A percentile compares a stretch with the other conserved stretches of the same genome.
Evolutionary conservation across 129 eudicot species (phyloP).

Genomic region (Flaveria sonorensis): DNA sequence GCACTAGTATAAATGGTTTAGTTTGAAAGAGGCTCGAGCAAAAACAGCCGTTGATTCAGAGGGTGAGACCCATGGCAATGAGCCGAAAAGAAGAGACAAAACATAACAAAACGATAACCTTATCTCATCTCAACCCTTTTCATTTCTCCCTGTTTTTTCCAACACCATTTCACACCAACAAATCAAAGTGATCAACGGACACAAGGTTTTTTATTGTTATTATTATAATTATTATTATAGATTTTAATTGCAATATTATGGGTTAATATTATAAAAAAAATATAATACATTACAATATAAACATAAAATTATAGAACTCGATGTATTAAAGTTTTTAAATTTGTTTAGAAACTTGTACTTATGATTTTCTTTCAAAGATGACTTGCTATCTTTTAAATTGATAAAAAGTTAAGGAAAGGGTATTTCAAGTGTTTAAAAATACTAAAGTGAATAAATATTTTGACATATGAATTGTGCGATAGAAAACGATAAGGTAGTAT

Average conservation of each 20-base stretch:
- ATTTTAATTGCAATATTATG: neutral
- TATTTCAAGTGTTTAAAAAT: neutral
- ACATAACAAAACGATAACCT: slow-evolving; percentile 29
- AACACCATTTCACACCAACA: slow-evolving; percentile 25
- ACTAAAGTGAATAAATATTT: too few relatives aligned
- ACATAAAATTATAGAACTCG: neutral
- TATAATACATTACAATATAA: neutral
- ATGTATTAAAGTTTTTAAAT: too few relatives aligned
- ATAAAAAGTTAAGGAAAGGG: neutral
- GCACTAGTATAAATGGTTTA: slow-evolving; percentile 25
- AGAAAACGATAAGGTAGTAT: neutral
- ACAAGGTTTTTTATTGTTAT: neutral
- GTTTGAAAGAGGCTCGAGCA: slow-evolving; percentile 6
- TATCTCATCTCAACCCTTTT: slow-evolving; percentile 36
- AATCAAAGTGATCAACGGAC: neutral
- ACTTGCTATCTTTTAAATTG: neutral
- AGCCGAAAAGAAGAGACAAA: slow-evolving; percentile 25
- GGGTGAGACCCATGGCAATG: slow-evolving; percentile 31
- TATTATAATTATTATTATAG: neutral
- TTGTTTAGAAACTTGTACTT: too few relatives aligned
- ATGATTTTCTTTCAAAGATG: neutral
- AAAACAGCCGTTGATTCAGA: slow-evolving; percentile 25
- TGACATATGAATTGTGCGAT: too few relatives aligned
- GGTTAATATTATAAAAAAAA: neutral
- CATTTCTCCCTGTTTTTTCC: neutral